phyloP scores from a whole-genome alignment of 1,139 yeast species.

The Magnusiomyces fungicola region DNA sequence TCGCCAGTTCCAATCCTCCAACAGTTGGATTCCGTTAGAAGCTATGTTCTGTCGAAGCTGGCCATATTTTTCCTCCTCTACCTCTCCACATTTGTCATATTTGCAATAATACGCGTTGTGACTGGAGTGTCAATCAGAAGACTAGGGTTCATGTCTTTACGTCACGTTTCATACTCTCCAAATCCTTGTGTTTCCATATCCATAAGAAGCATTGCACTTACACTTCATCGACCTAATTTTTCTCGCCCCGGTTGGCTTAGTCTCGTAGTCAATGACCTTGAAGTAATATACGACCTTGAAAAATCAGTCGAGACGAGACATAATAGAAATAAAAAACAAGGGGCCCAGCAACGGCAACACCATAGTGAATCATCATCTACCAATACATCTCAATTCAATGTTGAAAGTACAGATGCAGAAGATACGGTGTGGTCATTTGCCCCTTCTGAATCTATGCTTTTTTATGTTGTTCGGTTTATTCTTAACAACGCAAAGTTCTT shows the following conservation, averaged over 20 bases:
- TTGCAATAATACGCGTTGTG: slow-evolving; percentile 35
- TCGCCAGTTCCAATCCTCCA: slow-evolving; percentile 2
- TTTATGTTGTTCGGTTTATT: slow-evolving; percentile 24
- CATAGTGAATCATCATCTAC: background rate
- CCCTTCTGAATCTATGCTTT: slow-evolving; percentile 22
- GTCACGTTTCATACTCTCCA: slow-evolving; percentile 33
- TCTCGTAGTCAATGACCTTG: slow-evolving; percentile 26
- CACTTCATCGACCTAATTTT: slow-evolving; percentile 36
- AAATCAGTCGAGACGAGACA: slow-evolving; percentile 10
- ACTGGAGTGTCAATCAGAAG: slow-evolving; percentile 39
- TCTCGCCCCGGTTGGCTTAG: slow-evolving; percentile 36
- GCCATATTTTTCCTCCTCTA: slow-evolving; percentile 26
- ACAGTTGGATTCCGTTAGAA: slow-evolving; percentile 4
- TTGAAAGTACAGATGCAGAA: slow-evolving; percentile 4
- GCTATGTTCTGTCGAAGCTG: slow-evolving; percentile 15
- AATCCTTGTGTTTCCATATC: slow-evolving; percentile 31
- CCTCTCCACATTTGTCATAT: slow-evolving; percentile 31
- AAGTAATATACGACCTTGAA: slow-evolving; percentile 28
- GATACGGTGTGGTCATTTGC: slow-evolving; percentile 19
- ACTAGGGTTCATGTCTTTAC: slow-evolving; percentile 35
- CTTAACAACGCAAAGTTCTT: slow-evolving; percentile 25
- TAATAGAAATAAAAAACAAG: slow-evolving; percentile 5
- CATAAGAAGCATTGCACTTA: slow-evolving; percentile 32
- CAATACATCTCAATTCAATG: background rate
- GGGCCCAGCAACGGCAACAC: slow-evolving; percentile 1